These are phyloP conservation scores for Jatropha podagrica DNA, from an alignment of 441 rosid species.

Conservation along the genomic window DNA sequence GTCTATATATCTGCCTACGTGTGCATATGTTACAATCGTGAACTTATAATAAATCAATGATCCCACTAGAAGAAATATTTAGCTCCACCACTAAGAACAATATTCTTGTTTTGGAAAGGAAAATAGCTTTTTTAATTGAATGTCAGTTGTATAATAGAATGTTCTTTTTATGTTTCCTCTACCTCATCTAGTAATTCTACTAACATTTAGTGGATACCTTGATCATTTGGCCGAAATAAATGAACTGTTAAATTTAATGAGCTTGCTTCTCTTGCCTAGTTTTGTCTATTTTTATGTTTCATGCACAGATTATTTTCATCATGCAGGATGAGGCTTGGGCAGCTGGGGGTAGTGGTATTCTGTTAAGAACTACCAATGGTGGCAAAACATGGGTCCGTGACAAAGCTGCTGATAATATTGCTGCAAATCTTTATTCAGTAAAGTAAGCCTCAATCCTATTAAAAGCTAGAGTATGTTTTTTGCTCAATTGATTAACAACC, in stretches of 20 bases:
- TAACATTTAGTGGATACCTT: neutral
- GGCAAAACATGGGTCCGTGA: slow-evolving; percentile 92
- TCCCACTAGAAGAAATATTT: no score
- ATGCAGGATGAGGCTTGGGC: slow-evolving; percentile 98
- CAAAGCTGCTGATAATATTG: slow-evolving; percentile 92
- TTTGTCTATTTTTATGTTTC: neutral
- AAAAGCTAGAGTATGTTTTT: neutral
- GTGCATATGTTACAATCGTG: no score
- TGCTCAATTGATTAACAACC: neutral
- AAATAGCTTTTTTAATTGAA: no score
- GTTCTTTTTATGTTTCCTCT: neutral
- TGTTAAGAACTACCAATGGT: slow-evolving; percentile 88
- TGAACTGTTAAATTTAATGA: no score
- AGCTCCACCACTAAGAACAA: no score
- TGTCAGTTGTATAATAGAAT: no score
- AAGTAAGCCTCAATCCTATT: slow-evolving; percentile 45
- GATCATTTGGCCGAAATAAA: neutral
- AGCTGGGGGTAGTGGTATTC: slow-evolving; percentile 90
- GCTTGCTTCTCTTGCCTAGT: neutral
- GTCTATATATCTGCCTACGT: no score
- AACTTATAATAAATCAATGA: no score
- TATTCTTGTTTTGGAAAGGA: neutral
- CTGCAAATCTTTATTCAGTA: slow-evolving; percentile 93
- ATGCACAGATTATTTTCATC: neutral
- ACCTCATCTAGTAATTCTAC: neutral